Evolutionary conservation across 164 flowering plant species (phyloP), one percentile per base, ranked within the genome.

Genomic region (Magnolia officinalis): DNA sequence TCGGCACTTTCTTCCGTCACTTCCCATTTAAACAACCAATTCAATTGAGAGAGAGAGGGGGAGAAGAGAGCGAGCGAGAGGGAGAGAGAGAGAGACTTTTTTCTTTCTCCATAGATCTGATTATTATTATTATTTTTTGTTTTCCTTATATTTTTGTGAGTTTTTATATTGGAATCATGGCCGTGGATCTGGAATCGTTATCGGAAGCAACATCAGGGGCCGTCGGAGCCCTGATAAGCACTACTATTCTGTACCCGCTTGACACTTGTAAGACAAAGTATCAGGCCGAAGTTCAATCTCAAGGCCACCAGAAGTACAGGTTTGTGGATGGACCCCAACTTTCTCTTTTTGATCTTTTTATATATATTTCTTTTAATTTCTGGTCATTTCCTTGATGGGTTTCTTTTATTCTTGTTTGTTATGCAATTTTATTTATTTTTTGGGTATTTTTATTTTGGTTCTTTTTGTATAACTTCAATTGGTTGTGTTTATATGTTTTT

Each of bases 191-290:
- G 77, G 89, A 88, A 63, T 86, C 88, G 2, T 31, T 88, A 52
- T 75, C 84, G 66, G 90, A 88, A 77, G 90, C 91, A 16, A 82
- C 88, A 14, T 84, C 91, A 1, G 88, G 89, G 49, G 86, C 89
- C 20, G 70, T 88, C 45, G 90, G 90, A 72, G 78, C 90, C 51
- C 76, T 88, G 16, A 80, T 84, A 11, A 88, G 90, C 81, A 88
- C 89, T 63, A 85, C 89, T 21, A 68, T 84, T 8, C 75, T 88
- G 72, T 86, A 88, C 70, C 90, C 90, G 1, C 83, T 88, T 2
- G 90, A 88, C 58, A 85, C 89, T 8, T 88, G 90, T 78, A 86
- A 86, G 78, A 84, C 90, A 26, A 86, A 85, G 82, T 88, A 83
- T 74, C 90, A 86, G 76, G 90, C 90, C 66, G 90, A 88, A 72